Evolutionary conservation across 2,329 filamentous ascomycete genomes (phyloP).

Genomic region (Microsporum ferrugineum): DNA sequence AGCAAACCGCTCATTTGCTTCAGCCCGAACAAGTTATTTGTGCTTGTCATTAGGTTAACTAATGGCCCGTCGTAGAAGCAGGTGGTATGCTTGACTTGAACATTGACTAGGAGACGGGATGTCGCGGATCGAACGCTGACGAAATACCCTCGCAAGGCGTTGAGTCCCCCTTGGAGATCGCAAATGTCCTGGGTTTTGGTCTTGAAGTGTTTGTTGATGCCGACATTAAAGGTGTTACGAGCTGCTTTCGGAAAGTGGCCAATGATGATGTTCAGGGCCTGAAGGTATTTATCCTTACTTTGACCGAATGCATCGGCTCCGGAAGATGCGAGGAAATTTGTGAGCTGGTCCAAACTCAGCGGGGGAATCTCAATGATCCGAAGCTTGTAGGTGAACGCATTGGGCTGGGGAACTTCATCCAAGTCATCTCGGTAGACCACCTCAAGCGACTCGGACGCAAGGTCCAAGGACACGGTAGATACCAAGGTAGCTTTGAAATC

Average conservation of each 20-base stretch:
- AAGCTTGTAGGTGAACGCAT: constrained; percentile 27
- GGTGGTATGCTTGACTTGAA: constrained; percentile 50
- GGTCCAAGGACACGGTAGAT: constrained; percentile 21
- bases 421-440: constrained; percentile 27
- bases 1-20: constrained; percentile 25
- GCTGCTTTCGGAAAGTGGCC: constrained; percentile 37
- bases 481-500: constrained; percentile 33
- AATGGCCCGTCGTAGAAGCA: constrained; percentile 44
- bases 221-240: constrained; percentile 35
- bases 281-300: constrained; percentile 41
- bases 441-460: constrained; percentile 17
- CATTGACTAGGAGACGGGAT: constrained; percentile 48
- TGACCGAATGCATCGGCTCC: constrained; percentile 28
- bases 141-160: constrained; percentile 51
- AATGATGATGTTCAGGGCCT: constrained; percentile 49
- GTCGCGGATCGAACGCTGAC: constrained; percentile 50
- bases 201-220: constrained; percentile 44
- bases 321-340: constrained; percentile 34
- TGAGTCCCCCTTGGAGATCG: constrained; percentile 41
- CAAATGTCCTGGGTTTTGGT: constrained; percentile 20
- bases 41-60: constrained; percentile 22
- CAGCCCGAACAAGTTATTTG: constrained; percentile 11
- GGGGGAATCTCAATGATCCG: constrained; percentile 25
- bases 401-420: constrained; percentile 25
- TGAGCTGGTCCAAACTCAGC: constrained; percentile 31